These are phyloP conservation scores for Vigna trinervia DNA, from an alignment of 306 rosid genomes.

Conservation along the genomic window DNA sequence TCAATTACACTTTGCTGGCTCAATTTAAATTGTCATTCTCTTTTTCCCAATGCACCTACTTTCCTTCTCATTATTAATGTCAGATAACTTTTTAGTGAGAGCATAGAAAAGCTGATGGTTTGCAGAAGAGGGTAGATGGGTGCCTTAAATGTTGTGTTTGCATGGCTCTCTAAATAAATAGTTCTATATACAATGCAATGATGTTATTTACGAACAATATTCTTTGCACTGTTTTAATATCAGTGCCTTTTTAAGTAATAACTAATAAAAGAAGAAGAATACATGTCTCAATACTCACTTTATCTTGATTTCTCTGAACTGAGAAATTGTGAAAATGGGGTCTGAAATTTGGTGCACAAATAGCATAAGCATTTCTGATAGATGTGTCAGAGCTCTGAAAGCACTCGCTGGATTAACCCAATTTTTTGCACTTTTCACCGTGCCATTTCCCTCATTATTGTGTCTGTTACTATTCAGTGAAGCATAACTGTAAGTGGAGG, in stretches of 20 bases:
- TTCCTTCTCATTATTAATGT: slow-evolving; percentile 51
- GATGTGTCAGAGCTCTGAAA: slow-evolving; percentile 45
- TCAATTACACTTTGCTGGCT: slow-evolving; percentile 19
- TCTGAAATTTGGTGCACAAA: slow-evolving; percentile 9
- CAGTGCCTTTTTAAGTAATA: background rate
- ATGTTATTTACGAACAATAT: background rate
- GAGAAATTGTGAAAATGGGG: background rate
- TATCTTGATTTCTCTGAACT: background rate
- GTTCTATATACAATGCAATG: slow-evolving; percentile 12
- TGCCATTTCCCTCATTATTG: slow-evolving; percentile 19
- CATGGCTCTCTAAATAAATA: slow-evolving; percentile 33
- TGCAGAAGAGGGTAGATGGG: slow-evolving; percentile 55
- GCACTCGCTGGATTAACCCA: slow-evolving; percentile 43
- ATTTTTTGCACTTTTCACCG: slow-evolving; percentile 44
- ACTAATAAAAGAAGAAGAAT: background rate
- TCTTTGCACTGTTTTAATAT: background rate
- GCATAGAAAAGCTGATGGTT: slow-evolving; percentile 47
- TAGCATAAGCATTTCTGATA: slow-evolving; percentile 1
- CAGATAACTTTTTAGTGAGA: slow-evolving; percentile 52
- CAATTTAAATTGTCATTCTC: slow-evolving; percentile 31
- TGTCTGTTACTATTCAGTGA: slow-evolving; percentile 38
- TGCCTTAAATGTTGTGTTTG: slow-evolving; percentile 53
- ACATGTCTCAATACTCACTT: background rate
- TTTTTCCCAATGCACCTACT: slow-evolving; percentile 40
- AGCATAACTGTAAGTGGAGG: slow-evolving; percentile 28